These are phyloP conservation scores for Pyrenochaeta sp. DNA, from an alignment of 2,329 filamentous ascomycete species.

Conservation along the genomic window DNA sequence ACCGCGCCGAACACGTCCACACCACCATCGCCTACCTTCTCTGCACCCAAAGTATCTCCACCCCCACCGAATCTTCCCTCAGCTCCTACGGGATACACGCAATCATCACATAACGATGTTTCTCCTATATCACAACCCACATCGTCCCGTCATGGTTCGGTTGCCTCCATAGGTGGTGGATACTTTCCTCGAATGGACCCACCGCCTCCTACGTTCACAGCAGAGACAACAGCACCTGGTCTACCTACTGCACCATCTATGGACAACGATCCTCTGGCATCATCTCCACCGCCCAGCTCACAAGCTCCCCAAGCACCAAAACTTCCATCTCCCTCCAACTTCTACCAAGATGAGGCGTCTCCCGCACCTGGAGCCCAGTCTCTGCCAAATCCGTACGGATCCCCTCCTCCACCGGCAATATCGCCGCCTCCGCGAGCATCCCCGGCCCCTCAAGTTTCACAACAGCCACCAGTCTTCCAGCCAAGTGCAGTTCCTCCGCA, in stretches of 20 bases:
- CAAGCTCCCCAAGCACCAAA: conserved; percentile 34
- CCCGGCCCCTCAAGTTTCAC: conserved; percentile 18
- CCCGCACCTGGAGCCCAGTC: conserved; percentile 44
- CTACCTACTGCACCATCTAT: conserved; percentile 48
- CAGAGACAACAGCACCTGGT: conserved; percentile 45
- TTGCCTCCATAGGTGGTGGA: conserved; percentile 59
- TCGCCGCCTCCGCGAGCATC: conserved; percentile 18
- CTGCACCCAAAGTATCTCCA: conserved; percentile 58
- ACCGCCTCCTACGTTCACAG: conserved; percentile 58
- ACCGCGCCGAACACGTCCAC: conserved; percentile 66
- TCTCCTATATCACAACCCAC: conserved; percentile 61
- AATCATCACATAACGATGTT: conserved; percentile 56
- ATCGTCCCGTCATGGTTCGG: conserved; percentile 56
- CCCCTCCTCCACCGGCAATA: conserved; percentile 18
- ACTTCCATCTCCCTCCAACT: conserved; percentile 37
- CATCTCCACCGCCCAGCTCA: conserved; percentile 27
- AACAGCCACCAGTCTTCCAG: conserved; percentile 20
- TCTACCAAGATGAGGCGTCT: conserved; percentile 48
- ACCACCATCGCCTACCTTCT: conserved; percentile 52
- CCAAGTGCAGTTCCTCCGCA: conserved; percentile 11
- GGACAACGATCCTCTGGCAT: conserved; percentile 38
- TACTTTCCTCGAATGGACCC: conserved; percentile 64
- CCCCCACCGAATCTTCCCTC: conserved; percentile 49
- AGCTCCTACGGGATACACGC: conserved; percentile 41
- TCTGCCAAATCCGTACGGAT: conserved; percentile 32